These are phyloP conservation scores for Tulasnella sp. DNA, from an alignment of 768 basidiomycete species.

Conservation along the genomic window DNA sequence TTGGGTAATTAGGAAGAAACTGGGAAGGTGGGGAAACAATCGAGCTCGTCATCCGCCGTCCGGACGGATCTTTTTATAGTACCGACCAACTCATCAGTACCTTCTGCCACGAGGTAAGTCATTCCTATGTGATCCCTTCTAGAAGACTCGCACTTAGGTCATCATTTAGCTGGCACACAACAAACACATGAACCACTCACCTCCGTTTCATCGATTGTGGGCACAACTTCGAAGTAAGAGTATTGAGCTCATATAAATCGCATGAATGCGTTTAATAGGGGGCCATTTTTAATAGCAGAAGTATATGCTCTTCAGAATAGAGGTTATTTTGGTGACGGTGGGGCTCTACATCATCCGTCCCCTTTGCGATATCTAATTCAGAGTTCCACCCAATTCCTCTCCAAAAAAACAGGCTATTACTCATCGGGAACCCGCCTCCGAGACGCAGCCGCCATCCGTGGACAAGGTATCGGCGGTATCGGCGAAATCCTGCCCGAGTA, in stretches of 20 bases:
- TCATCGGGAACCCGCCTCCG: slow-evolving; percentile 60
- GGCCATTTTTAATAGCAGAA: slow-evolving; percentile 32
- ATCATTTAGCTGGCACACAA: slow-evolving; percentile 61
- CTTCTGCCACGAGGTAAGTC: slow-evolving; percentile 68
- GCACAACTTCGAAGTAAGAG: slow-evolving; percentile 33
- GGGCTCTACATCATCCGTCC: background rate
- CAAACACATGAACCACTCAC: slow-evolving; percentile 77
- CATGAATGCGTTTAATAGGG: background rate
- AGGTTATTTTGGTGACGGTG: slow-evolving; percentile 79
- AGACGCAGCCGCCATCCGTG: slow-evolving; percentile 43
- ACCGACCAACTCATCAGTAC: slow-evolving; percentile 62
- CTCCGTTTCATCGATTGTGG: slow-evolving; percentile 68
- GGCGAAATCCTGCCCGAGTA: slow-evolving; percentile 28
- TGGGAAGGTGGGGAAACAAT: slow-evolving; percentile 78
- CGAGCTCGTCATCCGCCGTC: slow-evolving; percentile 61
- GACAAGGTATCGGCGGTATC: background rate
- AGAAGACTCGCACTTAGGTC: background rate
- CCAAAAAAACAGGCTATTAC: slow-evolving; percentile 51
- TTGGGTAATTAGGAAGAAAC: slow-evolving; percentile 47
- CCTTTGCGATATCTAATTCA: background rate
- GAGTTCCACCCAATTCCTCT: slow-evolving; percentile 2
- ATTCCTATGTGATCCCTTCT: background rate
- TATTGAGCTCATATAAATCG: background rate
- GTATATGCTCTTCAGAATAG: slow-evolving; percentile 56
- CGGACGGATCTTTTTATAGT: slow-evolving; percentile 49